phyloP scores from a whole-genome alignment of 1,284 basidiomycete genomes.

The Grifola frondosa region DNA sequence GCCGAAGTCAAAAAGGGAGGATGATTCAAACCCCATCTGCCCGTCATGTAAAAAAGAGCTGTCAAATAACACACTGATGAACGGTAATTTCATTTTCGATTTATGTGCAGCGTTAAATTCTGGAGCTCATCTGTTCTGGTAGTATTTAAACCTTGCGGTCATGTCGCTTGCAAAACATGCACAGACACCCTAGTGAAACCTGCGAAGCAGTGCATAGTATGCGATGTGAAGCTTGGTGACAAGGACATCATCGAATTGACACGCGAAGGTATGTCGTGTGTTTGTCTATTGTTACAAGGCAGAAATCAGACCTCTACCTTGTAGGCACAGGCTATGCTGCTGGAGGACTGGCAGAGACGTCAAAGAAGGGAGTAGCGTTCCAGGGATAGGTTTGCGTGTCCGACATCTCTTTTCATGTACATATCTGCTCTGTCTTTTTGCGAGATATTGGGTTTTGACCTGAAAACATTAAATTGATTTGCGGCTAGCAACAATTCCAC shows the following conservation, averaged over 20 bases:
- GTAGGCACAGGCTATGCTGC: conserved; percentile 87
- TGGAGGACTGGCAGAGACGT: conserved; percentile 86
- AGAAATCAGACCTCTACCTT: no score
- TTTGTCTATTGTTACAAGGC: not conserved
- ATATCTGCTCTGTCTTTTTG: no score
- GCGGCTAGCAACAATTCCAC: no score
- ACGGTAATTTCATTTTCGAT: conserved; percentile 41
- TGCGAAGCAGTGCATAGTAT: conserved; percentile 77
- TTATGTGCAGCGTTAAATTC: not conserved
- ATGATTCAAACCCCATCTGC: conserved; percentile 65
- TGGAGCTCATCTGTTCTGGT: conserved; percentile 1
- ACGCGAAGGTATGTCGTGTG: conserved; percentile 66
- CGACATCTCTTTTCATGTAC: no score
- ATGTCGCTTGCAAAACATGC: conserved; percentile 87
- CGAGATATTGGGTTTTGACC: no score
- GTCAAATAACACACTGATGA: conserved; percentile 73
- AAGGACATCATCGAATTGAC: conserved; percentile 75
- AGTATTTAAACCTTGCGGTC: conserved; percentile 81
- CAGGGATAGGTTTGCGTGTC: conserved; percentile 68
- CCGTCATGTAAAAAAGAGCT: conserved; percentile 86
- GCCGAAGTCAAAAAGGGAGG: conserved; percentile 44
- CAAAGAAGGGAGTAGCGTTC: conserved; percentile 71
- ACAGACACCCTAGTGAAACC: conserved; percentile 78
- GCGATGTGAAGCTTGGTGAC: conserved; percentile 63
- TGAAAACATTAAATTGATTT: no score